Base-by-base conservation (phyloP, 108 stramenopile species). In the Mediolabrus comicus region DNA sequence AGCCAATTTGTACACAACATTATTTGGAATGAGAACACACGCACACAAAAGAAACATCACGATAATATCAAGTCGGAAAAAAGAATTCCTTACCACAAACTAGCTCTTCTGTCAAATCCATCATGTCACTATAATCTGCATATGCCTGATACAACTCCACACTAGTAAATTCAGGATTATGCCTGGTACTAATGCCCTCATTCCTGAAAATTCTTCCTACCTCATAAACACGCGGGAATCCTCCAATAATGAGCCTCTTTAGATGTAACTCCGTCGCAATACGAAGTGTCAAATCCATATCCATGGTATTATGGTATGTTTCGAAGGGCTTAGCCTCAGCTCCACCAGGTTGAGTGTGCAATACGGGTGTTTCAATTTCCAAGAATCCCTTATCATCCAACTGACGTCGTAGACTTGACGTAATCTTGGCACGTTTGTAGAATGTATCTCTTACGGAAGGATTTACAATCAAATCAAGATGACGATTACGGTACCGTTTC, bases 161-260 rank as follows among this genome's bases (percentile, higher is more conserved):
- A 46, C 95, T 87, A 14, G 99, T 99, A 74, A 99, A 99, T 85
- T 99, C 99, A 2, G 99, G 98, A 88, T 99, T 98, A 87, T 99
- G 99, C 71, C 96, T 71, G 5, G 98, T 97, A 27, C 88, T 91
- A 31, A 98, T 82, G n/a, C 99, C 99, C 82, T 99, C 99, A 77
- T 99, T 99, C 41, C 99, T 97, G 64, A 98, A 99, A 68, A 98
- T 98, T 13, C 97, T 91, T 26, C 99, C 99, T 36, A 99, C 17
- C 81, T 99, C 99, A 76, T 97, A 99, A 13, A 99, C 99, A 19
- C 89, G 78, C 6, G 97, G 91, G 59, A 99, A 94, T 59, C 99
- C 99, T 9, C 98, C 99, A 62, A 98, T 91, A 28, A 99, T 91
- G 35, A 99, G 80, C 12, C 93, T 77, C 80, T 99, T 98, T 67